Evolutionary conservation across 345 rosid genomes (phyloP).

Genomic region (Gossypium bickii): DNA sequence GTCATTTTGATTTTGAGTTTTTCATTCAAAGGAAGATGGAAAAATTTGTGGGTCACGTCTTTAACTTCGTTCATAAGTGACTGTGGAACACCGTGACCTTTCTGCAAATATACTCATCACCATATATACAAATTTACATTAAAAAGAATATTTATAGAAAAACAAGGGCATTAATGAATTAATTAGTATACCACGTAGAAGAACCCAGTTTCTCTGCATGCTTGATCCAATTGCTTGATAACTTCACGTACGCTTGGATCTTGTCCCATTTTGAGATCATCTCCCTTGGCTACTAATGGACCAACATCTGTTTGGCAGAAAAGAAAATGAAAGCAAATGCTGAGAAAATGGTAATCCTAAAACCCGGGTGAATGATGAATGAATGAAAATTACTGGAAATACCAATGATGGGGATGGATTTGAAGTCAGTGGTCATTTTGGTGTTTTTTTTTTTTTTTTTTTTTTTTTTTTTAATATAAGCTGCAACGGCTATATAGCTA

Average conservation of each 20-base stretch:
- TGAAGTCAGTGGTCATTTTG: constrained; percentile 58
- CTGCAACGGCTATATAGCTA: too few relatives aligned
- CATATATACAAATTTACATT: too few relatives aligned
- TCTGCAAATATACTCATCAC: constrained; percentile 24
- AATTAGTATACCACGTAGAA: constrained; percentile 63
- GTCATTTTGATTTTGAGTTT: constrained; percentile 42
- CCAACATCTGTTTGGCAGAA: constrained; percentile 44
- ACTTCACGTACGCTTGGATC: constrained; percentile 53
- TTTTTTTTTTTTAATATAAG: too few relatives aligned
- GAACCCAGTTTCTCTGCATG: constrained; percentile 83
- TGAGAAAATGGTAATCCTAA: too few relatives aligned
- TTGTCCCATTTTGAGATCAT: constrained; percentile 53
- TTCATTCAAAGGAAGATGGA: constrained; percentile 42
- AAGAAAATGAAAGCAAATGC: too few relatives aligned
- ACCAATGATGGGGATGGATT: constrained; percentile 59
- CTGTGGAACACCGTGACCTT: constrained; percentile 56
- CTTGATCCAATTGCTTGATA: constrained; percentile 57
- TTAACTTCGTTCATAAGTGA: constrained; percentile 46
- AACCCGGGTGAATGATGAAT: too few relatives aligned
- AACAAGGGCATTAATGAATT: neutral
- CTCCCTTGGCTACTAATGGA: constrained; percentile 50
- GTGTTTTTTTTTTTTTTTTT: too few relatives aligned
- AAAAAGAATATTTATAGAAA: too few relatives aligned
- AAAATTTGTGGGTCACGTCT: constrained; percentile 29
- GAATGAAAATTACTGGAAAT: neutral